Evolutionary conservation across 495 filamentous ascomycete species (phyloP).

Genomic region (Alectoria sarmentosa): DNA sequence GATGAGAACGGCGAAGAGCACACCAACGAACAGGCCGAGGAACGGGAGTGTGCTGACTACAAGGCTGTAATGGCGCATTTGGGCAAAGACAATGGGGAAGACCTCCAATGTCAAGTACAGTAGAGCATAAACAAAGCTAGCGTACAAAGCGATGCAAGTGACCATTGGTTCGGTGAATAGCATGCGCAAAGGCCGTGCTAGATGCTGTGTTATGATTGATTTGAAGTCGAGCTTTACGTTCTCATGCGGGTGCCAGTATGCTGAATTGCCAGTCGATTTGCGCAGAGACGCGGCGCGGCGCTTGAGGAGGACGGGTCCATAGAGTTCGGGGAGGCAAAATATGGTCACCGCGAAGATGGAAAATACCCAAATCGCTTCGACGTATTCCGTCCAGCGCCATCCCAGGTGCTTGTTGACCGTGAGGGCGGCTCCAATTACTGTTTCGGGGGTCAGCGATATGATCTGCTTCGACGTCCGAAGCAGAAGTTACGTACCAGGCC

Average conservation of each 20-base stretch:
- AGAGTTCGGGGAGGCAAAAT: neutral
- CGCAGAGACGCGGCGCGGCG: neutral
- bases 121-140: conserved; percentile 29
- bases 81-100: conserved; percentile 38
- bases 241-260: conserved; percentile 1
- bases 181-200: neutral
- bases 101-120: conserved; percentile 36
- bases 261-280: neutral
- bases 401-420: neutral
- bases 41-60: conserved; percentile 37
- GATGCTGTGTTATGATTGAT: neutral
- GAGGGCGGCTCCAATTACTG: neutral
- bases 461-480: neutral
- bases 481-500: neutral
- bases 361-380: neutral
- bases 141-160: neutral
- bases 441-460: neutral
- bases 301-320: neutral
- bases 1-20: conserved; percentile 28
- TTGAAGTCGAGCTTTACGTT: neutral
- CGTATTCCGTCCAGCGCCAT: conserved; percentile 4
- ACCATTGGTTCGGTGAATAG: conserved; percentile 1
- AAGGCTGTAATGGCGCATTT: conserved; percentile 33
- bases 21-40: conserved; percentile 34
- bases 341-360: neutral